Base-by-base conservation (phyloP, 2,329 filamentous ascomycete genomes). In the Rachicladosporium sp. region DNA sequence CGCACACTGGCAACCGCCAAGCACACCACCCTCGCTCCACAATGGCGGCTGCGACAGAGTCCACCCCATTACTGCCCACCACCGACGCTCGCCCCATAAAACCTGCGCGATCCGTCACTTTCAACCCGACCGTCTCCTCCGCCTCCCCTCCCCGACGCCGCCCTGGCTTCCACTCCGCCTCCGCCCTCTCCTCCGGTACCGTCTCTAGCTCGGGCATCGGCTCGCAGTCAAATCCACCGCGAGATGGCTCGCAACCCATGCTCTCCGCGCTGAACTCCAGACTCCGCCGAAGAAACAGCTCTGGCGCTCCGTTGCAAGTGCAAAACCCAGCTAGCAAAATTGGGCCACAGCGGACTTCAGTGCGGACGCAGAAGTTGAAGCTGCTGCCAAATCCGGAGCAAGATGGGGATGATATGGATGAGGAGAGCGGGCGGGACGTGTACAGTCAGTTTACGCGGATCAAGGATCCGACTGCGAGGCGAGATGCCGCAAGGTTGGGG, bases 361-460 rank as follows among this genome's bases (percentile, higher is more conserved):
- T 94, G 62, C 95, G 84, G 48, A 86, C 86, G 2, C 87, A 96
- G 67, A 98, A 98, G 66, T 72, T 98, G 45, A 98, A 98, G 66
- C 73, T 98, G n/a, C 68, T 98, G 10, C 91, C 91, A 1, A 91
- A 91, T 55, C 87, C 88, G 0, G 84, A 93, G 43, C 72, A 85
- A 33, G 84, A 75, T 29, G 82, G 84, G 19, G 84, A 88, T 33
- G 77, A 70, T 11, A 50, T 69, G 48, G 88, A 96, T 46, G 89
- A 94, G 54, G 89, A 95, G 62, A 91, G 85, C 54, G 87, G 88
- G 7, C 73, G 88, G 47, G 91, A 98, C 58, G 91, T 98, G 27
- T 98, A 98, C 65, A 89, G 88, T 19, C 91, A 98, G 60, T 96
- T 95, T 60, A 94, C 89, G 6, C 76, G 91, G 33, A 98, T 98